Evolutionary conservation across 1,284 basidiomycete genomes (phyloP).

Genomic region (Sanguinoderma infundibulare): DNA sequence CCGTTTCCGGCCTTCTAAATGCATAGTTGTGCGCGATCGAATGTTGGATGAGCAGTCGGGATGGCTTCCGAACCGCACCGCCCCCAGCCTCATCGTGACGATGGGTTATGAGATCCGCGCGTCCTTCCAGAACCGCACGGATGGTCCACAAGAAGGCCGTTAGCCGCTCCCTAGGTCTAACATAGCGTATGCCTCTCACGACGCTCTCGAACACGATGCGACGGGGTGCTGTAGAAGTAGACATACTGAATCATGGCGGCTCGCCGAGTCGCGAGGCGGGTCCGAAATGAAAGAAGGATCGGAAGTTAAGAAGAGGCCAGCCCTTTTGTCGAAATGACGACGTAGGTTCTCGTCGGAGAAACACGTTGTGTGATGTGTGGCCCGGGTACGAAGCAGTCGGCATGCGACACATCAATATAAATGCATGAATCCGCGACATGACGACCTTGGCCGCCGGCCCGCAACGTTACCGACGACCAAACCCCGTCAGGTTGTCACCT

Average conservation of each 20-base stretch:
- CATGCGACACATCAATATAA: background rate
- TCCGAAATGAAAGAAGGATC: conserved; percentile 7
- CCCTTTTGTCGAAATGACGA: background rate
- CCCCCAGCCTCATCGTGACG: background rate
- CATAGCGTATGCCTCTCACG: conserved; percentile 10
- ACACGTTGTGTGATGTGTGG: conserved; percentile 3
- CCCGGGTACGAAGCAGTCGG: background rate
- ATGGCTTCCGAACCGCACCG: background rate
- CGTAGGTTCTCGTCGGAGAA: background rate
- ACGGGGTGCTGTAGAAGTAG: conserved; percentile 9
- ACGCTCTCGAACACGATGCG: background rate
- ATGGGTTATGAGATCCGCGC: conserved; percentile 9
- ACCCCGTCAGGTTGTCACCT: background rate
- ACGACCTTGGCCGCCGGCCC: background rate
- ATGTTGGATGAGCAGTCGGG: background rate
- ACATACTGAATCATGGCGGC: conserved; percentile 10
- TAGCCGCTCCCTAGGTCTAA: conserved; percentile 18
- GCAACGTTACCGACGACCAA: background rate
- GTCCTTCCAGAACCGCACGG: background rate
- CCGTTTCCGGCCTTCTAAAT: background rate
- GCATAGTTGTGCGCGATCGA: background rate
- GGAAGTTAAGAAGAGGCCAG: conserved; percentile 6
- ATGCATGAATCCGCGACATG: background rate
- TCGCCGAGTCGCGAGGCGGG: background rate
- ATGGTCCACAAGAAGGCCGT: conserved; percentile 2